Evolutionary conservation across 495 filamentous ascomycete genomes (phyloP).

Genomic region (Daldinia concentrica): DNA sequence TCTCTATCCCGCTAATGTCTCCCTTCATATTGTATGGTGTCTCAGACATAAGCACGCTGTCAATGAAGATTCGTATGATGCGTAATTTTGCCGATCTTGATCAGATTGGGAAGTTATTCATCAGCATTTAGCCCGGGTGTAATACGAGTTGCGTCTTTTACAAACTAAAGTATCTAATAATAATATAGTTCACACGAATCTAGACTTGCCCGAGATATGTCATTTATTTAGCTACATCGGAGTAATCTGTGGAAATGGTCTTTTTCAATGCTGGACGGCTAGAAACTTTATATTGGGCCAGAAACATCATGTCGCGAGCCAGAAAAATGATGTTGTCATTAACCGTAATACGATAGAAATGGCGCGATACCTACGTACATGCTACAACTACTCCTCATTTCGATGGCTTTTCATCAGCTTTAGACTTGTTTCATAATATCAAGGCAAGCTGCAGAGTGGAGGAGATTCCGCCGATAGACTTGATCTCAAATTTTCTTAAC

Average conservation of each 20-base stretch:
- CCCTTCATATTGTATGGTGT: conserved; percentile 39
- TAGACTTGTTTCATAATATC: conserved; percentile 15
- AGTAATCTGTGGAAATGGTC: conserved; percentile 17
- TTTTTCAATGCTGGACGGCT: conserved; percentile 4
- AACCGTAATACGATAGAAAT: not conserved
- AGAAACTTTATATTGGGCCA: conserved; percentile 20
- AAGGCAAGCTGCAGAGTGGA: conserved; percentile 16
- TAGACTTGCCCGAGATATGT: conserved; percentile 27
- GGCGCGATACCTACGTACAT: not conserved
- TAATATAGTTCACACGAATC: conserved; percentile 19
- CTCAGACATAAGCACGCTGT: conserved; percentile 36
- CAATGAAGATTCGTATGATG: conserved; percentile 40
- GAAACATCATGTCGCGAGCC: not conserved
- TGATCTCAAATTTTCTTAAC: conserved; percentile 6
- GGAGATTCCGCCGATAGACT: conserved; percentile 17
- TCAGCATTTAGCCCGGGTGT: conserved; percentile 21
- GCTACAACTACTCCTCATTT: not conserved
- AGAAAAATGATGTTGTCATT: conserved; percentile 1
- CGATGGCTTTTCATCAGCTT: not conserved
- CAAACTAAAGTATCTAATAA: conserved; percentile 15
- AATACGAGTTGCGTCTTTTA: conserved; percentile 26
- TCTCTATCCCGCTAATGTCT: conserved; percentile 24
- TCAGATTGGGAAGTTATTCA: conserved; percentile 27
- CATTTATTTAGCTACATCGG: conserved; percentile 24
- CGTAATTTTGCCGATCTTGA: conserved; percentile 35